Evolutionary conservation across 1,139 yeast species (phyloP).

Genomic region (Suhomyces yuchorum): DNA sequence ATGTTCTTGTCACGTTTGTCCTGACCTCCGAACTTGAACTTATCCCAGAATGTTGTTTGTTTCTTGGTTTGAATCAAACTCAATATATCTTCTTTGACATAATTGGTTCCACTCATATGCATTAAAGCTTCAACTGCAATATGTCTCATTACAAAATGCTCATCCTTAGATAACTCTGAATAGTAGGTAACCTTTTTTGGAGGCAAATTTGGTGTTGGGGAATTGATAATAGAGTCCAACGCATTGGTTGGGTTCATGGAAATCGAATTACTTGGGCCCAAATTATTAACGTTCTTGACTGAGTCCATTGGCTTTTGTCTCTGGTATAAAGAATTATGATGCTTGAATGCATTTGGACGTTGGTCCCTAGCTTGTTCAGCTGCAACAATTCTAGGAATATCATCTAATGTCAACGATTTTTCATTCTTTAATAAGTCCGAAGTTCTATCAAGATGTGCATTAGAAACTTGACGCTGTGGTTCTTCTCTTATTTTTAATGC

Average conservation of each 20-base stretch:
- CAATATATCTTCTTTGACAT: slow-evolving; percentile 53
- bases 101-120: slow-evolving; percentile 37
- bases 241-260: slow-evolving; percentile 18
- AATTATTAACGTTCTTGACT: slow-evolving; percentile 24
- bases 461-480: slow-evolving; percentile 37
- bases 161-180: slow-evolving; percentile 67
- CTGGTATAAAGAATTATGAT: slow-evolving; percentile 54
- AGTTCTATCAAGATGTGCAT: slow-evolving; percentile 49
- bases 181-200: slow-evolving; percentile 50
- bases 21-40: slow-evolving; percentile 46
- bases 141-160: slow-evolving; percentile 65
- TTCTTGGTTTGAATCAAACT: slow-evolving; percentile 60
- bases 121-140: slow-evolving; percentile 67
- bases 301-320: slow-evolving; percentile 41
- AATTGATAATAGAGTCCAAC: slow-evolving; percentile 19
- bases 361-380: slow-evolving; percentile 95
- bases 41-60: slow-evolving; percentile 75
- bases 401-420: slow-evolving; percentile 87
- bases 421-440: slow-evolving; percentile 77
- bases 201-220: slow-evolving; percentile 13
- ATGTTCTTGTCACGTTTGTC: slow-evolving; percentile 29
- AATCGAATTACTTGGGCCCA: slow-evolving; percentile 13
- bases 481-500: slow-evolving; percentile 49
- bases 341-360: slow-evolving; percentile 82
- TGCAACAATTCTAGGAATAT: slow-evolving; percentile 94